Base-by-base conservation (phyloP, 352 stramenopile species). In the Globisporangium nodosum region DNA sequence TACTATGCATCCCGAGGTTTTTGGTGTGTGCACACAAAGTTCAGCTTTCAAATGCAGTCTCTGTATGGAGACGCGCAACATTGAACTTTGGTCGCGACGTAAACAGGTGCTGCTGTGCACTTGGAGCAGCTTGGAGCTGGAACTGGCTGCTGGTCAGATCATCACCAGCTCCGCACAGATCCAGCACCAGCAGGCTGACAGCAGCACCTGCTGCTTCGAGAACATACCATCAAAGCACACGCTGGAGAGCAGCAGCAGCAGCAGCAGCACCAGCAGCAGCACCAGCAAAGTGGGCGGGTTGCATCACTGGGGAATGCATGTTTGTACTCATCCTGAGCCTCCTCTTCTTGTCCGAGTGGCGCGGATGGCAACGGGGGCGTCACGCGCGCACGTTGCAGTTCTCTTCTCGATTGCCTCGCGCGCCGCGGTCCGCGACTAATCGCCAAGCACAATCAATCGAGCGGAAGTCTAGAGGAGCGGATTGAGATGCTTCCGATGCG, bases 31-130 rank as follows among this genome's bases (percentile, higher is more conserved):
- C 46, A 39, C 46, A n/a, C 37, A 61, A 63, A 63, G 31, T 63
- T 63, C 58, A 63, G 58, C 21, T 63, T 63, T 52, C 37, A 12
- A 43, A 43, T 43, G 37, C 11, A 43, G 37, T 43, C 37, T 24
- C 21, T 27, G 24, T 27, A 27, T 27, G 24, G 24, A 43, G 37
- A 43, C 37, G 37, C 45, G 45, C 45, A 27, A 49, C n/a, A n/a
- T 49, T 49, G 45, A 49, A 30, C 45, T 49, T 49, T 21, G n/a
- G n/a, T 5, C 24, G 18, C 5, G n/a, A 24, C 45, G 45, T 49
- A 49, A 49, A 49, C 45, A 49, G 45, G 24, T 49, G 45, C 20
- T 12, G 45, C 43, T 30, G 6, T 21, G 42, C 6, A 48, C 9
- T 13, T 21, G 42, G 42, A 48, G 42, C 18, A 8, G n/a, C 20